These are phyloP conservation scores for Hordeum vulgare DNA, from an alignment of 176 grass and related monocot genomes.

Conservation along the genomic window MorexV3_pseudomolecules_assembly NC_058523.1:535871787-535872286, in stretches of 20 bases:
- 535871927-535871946: constrained; percentile 91
- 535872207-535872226: not conserved
- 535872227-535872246: not conserved
- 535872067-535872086: not conserved
- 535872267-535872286: not conserved
- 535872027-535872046: not conserved
- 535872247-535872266: not conserved
- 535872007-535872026: not conserved
- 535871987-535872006: not conserved
- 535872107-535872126: not conserved
- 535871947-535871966: constrained; percentile 85
- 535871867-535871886: constrained; percentile 86
- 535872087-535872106: not conserved
- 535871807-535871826: constrained; percentile 25
- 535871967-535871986: constrained; percentile 72
- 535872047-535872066: not conserved
- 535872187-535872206: not conserved
- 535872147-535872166: not conserved
- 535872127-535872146: not conserved
- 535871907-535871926: constrained; percentile 51
- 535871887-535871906: constrained; percentile 81
- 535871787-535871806: not conserved
- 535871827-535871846: constrained; percentile 75
- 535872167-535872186: not conserved
- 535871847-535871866: constrained; percentile 80